Percentiles rank a stretch among this genome's conserved stretches.
phyloP scores from a whole-genome alignment of 768 basidiomycete species.

The Leccinum pellstonianum region DNA sequence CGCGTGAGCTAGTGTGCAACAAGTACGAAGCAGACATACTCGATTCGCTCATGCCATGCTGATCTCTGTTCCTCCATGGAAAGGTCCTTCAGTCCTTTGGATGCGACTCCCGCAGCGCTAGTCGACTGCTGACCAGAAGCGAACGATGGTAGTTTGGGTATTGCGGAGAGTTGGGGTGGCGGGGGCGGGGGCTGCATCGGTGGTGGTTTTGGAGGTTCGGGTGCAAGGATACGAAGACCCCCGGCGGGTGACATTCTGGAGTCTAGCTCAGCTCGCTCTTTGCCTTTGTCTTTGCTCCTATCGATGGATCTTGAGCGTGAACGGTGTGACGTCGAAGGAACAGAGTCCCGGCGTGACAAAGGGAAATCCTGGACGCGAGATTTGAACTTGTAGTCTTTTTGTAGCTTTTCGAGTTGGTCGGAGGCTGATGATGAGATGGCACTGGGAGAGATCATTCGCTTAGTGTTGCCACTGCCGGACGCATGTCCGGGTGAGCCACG shows the following conservation, averaged over 20 bases:
- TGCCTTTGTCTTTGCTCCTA: conserved; percentile 6
- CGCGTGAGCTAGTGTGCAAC: not conserved
- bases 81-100: conserved; percentile 20
- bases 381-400: conserved; percentile 13
- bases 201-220: conserved; percentile 16
- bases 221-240: not conserved
- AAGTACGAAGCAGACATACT: conserved; percentile 29
- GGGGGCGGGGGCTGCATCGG: conserved; percentile 24
- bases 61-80: conserved; percentile 38
- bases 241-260: conserved; percentile 2
- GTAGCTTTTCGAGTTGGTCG: conserved; percentile 26
- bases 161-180: conserved; percentile 12
- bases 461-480: conserved; percentile 12
- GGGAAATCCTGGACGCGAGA: conserved; percentile 1
- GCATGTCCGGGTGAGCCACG: conserved; percentile 13
- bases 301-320: conserved; percentile 16
- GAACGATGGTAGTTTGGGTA: conserved; percentile 24
- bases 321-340: conserved; percentile 4
- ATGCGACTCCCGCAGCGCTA: not conserved
- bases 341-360: conserved; percentile 9
- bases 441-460: conserved; percentile 22
- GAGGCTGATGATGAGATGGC: conserved; percentile 23
- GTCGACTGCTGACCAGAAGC: conserved; percentile 11
- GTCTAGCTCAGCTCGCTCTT: not conserved
- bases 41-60: conserved; percentile 41